These are phyloP conservation scores for Fonsecaea pedrosoi DNA, from an alignment of 2,329 filamentous ascomycete species.

Conservation along the genomic window DNA sequence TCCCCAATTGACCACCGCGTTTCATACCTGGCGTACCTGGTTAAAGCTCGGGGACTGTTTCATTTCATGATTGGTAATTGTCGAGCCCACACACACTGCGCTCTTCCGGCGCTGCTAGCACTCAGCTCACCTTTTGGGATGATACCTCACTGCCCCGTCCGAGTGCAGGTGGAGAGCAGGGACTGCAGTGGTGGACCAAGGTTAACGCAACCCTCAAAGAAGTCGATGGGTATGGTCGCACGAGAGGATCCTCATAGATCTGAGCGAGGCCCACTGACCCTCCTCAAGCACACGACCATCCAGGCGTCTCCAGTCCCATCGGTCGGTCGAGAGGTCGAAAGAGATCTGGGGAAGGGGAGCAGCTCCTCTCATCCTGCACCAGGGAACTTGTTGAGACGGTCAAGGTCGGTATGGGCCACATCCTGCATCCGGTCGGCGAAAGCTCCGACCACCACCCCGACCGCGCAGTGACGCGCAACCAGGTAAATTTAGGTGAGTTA, in stretches of 20 bases:
- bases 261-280: neutral
- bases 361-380: neutral
- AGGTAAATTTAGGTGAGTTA: neutral
- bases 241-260: neutral
- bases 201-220: neutral
- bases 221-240: neutral
- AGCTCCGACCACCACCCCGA: neutral
- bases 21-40: neutral
- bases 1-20: neutral
- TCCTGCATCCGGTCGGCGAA: neutral
- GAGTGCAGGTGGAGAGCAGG: neutral
- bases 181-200: neutral
- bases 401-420: neutral
- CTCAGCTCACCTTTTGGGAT: neutral
- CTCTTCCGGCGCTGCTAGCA: neutral
- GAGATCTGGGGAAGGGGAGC: neutral
- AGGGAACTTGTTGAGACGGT: constrained; percentile 2
- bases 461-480: neutral
- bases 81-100: neutral
- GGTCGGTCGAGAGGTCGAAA: neutral
- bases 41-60: neutral
- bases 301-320: neutral
- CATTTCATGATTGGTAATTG: constrained; percentile 1
- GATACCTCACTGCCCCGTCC: neutral
- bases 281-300: neutral